A percentile compares a stretch with the other conserved stretches of the same genome.
Evolutionary conservation across 768 basidiomycete genomes (phyloP).

Genomic region (Rhodotorula taiwanensis): DNA sequence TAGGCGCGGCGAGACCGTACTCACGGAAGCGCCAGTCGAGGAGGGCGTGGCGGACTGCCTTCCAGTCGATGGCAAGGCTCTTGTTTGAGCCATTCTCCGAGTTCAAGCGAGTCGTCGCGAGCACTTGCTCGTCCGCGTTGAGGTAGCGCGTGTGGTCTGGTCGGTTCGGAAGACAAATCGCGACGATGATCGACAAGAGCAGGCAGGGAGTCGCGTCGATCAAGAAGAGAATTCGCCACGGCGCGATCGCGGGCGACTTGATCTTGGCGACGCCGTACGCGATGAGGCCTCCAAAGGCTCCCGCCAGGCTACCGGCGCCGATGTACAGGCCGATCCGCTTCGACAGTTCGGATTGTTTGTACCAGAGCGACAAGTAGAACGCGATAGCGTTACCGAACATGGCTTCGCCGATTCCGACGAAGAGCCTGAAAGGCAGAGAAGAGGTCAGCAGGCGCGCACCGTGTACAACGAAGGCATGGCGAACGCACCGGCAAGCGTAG

Average conservation of each 20-base stretch:
- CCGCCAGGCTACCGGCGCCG: conserved; percentile 26
- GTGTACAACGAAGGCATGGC: no score
- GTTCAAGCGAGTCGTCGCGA: conserved; percentile 45
- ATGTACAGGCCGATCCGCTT: conserved; percentile 49
- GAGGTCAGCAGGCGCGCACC: no score
- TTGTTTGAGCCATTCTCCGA: conserved; percentile 37
- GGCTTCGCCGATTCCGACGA: conserved; percentile 45
- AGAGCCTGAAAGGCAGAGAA: no score
- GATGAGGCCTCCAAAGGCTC: conserved; percentile 13
- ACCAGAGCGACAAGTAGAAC: conserved; percentile 40
- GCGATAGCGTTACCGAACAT: conserved; percentile 17
- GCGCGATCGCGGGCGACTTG: conserved; percentile 19
- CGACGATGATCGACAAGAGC: conserved; percentile 45
- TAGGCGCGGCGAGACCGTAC: no score
- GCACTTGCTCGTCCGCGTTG: conserved; percentile 44
- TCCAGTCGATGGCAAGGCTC: conserved; percentile 44
- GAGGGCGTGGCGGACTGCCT: conserved; percentile 44
- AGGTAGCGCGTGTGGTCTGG: conserved; percentile 46
- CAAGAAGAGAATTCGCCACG: conserved; percentile 46
- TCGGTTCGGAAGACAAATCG: conserved; percentile 47
- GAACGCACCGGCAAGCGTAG: conserved; percentile 46
- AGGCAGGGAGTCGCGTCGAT: conserved; percentile 47
- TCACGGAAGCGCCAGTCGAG: conserved; percentile 44
- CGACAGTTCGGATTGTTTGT: conserved; percentile 45
- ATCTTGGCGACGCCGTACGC: conserved; percentile 37